Base-by-base conservation (phyloP, 768 basidiomycete genomes). In the Suillus occidentalis region DNA sequence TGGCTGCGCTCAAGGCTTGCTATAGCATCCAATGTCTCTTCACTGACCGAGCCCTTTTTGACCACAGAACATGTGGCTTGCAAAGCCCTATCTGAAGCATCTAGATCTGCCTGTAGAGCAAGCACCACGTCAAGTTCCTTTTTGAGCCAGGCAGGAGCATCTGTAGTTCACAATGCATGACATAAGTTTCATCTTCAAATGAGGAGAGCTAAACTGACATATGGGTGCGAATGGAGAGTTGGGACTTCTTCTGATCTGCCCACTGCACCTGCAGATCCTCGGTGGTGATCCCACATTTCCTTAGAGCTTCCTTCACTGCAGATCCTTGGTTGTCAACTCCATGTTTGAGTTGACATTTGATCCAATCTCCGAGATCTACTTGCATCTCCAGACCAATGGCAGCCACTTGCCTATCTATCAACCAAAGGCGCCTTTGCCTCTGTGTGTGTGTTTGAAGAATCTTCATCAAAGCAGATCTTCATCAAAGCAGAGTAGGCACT, bases 121-220 rank as follows among this genome's bases (percentile, higher is more conserved):
- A 81, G 63, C 3, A 80, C 67, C 0, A 66, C 57, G 59, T 80
- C 71, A 0, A 80, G 68, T 37, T 79, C 76, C 43, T 75, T 74
- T 37, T 77, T 77, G 4, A 81, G 63, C 1, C 68, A 59, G 0
- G 57, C 64, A 2, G 75, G 75, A 3, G 73, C 72, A 69, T 78
- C 77, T 77, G 14, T 40, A 16, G 14, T 16, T 40, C 18, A 18
- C 18, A 8, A 53, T 68, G 65, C 3, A 25, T 6, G 78, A 70
- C 6, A 40, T 65, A 1, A 79, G 60, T 8, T 78, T 66, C 0
- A 64, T 31, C 3, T 56, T 18, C 0, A 16, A 42, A 42, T 4
- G 1, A 62, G 20, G 14, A 10, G n/a, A 45, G 43, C 20, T 45
- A 45, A 45, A 47, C 45, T 10, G 45, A 47, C 4, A 4, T 61